Evolutionary conservation across 306 rosid genomes (phyloP).

Genomic region (Vigna nakashimae): DNA sequence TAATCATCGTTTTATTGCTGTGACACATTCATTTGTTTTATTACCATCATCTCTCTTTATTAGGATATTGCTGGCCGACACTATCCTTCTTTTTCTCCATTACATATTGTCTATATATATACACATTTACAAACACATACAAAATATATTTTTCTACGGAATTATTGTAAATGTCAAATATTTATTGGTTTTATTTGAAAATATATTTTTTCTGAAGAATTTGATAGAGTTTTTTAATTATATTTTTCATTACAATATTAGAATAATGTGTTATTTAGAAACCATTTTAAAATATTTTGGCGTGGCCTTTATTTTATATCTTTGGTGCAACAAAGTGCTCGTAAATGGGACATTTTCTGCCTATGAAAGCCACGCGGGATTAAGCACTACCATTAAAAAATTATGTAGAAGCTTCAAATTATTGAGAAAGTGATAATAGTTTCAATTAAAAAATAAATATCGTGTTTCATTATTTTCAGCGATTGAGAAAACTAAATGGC

Average conservation of each 20-base stretch:
- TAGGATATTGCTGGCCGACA: constrained; percentile 48
- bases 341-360: constrained; percentile 8
- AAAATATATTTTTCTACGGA: too few relatives aligned
- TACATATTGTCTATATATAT: neutral
- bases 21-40: constrained; percentile 28
- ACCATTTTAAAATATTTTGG: neutral
- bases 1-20: neutral
- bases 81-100: constrained; percentile 28
- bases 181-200: too few relatives aligned
- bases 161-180: too few relatives aligned
- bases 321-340: neutral
- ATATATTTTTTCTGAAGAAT: too few relatives aligned
- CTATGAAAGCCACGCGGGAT: neutral
- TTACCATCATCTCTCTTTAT: neutral
- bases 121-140: too few relatives aligned
- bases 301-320: neutral
- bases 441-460: too few relatives aligned
- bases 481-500: neutral
- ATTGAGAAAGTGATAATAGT: too few relatives aligned
- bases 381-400: neutral
- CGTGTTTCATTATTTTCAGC: neutral
- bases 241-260: too few relatives aligned
- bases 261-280: too few relatives aligned
- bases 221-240: too few relatives aligned
- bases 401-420: too few relatives aligned